Evolutionary conservation across 306 rosid species (phyloP).

Genomic region (Rubus idaeus): DNA sequence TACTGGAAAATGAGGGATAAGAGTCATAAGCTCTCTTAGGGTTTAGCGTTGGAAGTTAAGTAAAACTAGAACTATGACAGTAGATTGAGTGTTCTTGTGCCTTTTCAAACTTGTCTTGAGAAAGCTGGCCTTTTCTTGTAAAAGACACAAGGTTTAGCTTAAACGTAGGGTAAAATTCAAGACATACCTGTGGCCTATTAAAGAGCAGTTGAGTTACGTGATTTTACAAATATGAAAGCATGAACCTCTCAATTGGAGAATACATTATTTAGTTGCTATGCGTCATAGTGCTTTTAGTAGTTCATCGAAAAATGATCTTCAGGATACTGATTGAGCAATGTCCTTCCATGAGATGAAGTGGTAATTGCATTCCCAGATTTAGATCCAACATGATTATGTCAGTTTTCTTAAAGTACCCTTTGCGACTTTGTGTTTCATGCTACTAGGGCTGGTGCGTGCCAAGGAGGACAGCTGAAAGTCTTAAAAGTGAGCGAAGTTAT

Average conservation of each 20-base stretch:
- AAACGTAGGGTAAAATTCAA: neutral
- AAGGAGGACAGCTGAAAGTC: neutral
- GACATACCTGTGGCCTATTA: neutral
- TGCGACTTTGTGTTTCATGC: neutral
- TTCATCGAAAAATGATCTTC: neutral
- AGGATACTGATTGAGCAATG: neutral
- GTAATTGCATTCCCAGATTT: neutral
- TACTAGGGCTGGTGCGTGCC: neutral
- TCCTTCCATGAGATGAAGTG: neutral
- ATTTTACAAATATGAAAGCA: neutral
- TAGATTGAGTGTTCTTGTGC: neutral
- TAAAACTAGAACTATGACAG: neutral
- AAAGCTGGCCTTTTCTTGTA: neutral
- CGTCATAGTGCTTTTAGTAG: neutral
- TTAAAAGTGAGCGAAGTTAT: neutral
- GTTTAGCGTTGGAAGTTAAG: neutral
- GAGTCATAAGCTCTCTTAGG: neutral
- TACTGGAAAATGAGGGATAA: neutral
- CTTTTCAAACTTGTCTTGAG: neutral
- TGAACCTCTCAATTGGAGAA: neutral
- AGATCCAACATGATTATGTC: neutral
- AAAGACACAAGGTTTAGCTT: neutral
- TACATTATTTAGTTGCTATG: neutral
- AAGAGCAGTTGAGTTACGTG: neutral
- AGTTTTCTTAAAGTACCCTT: neutral